A percentile compares a stretch with the other conserved stretches of the same genome.
These are phyloP conservation scores for Chlorella sp. DNA, from an alignment of 139 green algal species.

Conservation along the genomic window DNA sequence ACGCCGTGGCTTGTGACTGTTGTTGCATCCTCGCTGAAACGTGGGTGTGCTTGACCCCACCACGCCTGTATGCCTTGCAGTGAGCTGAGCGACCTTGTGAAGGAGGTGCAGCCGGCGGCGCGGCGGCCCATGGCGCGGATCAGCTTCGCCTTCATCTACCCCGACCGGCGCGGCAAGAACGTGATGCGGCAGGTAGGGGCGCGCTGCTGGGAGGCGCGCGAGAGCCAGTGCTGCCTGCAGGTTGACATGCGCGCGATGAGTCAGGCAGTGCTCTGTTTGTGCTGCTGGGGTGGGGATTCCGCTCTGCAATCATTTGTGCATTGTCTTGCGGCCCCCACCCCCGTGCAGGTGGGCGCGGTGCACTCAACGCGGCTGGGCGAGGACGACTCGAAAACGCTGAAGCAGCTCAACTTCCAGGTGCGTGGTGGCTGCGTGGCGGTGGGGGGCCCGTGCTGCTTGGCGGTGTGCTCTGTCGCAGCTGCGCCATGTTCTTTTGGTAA, in stretches of 20 bases:
- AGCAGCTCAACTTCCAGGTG: constrained; percentile 89
- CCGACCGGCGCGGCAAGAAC: constrained; percentile 86
- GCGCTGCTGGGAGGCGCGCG: no score
- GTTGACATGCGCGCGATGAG: no score
- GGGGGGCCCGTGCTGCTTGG: not conserved
- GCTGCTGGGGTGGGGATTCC: no score
- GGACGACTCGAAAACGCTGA: constrained; percentile 88
- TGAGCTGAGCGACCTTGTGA: constrained; percentile 92
- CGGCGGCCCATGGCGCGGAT: constrained; percentile 60
- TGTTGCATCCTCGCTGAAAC: no score
- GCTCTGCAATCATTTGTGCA: no score
- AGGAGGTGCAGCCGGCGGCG: constrained; percentile 77
- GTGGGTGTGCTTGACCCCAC: no score
- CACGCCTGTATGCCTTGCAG: not conserved
- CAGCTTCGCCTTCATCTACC: constrained; percentile 93
- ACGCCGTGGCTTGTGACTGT: no score
- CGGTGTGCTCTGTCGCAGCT: no score
- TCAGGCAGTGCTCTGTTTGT: no score
- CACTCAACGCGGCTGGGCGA: constrained; percentile 51
- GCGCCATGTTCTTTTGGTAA: not conserved
- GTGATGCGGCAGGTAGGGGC: constrained; percentile 84
- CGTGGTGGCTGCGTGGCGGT: constrained; percentile 41
- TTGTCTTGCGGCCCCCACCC: no score
- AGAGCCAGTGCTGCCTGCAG: not conserved
- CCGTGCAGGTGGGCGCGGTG: constrained; percentile 72